phyloP scores from a whole-genome alignment of 768 basidiomycete species.

The Russula compacta region DNA sequence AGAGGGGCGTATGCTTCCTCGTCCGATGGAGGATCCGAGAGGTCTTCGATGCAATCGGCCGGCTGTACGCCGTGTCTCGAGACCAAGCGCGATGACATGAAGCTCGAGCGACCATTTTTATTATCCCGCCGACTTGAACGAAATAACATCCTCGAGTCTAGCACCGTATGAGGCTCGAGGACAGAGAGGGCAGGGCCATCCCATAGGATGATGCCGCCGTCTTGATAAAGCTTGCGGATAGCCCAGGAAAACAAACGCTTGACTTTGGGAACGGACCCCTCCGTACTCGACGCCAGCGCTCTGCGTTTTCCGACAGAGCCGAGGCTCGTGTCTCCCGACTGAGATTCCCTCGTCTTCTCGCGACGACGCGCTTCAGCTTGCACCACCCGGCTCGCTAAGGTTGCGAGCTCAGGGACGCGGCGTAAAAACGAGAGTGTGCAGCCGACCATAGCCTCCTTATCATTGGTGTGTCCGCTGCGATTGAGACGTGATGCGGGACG shows the following conservation, averaged over 20 bases:
- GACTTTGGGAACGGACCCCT: constrained; percentile 32
- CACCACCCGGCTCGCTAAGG: constrained; percentile 57
- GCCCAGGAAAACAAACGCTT: constrained; percentile 64
- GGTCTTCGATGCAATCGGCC: constrained; percentile 34
- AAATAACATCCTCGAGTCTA: constrained; percentile 36
- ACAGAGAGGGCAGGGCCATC: constrained; percentile 46
- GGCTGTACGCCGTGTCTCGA: constrained; percentile 21
- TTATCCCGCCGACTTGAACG: constrained; percentile 28
- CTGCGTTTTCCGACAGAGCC: constrained; percentile 11
- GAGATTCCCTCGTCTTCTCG: constrained; percentile 36
- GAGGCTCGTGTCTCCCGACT: constrained; percentile 28
- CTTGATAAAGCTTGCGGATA: constrained; percentile 52
- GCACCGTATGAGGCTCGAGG: constrained; percentile 17
- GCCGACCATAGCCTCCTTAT: not conserved
- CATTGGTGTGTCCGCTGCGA: not conserved
- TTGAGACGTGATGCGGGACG: not conserved
- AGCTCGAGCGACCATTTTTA: constrained; percentile 8
- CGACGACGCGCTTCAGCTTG: constrained; percentile 49
- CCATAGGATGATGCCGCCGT: constrained; percentile 70
- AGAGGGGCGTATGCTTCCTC: constrained; percentile 66
- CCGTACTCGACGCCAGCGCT: not conserved
- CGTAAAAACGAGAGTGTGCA: constrained; percentile 70
- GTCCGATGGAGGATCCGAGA: constrained; percentile 51
- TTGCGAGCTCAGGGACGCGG: constrained; percentile 62
- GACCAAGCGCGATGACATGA: constrained; percentile 21